Evolutionary conservation across 371 early-diverging fungal species (phyloP).

Genomic region (Nematocida minor): DNA sequence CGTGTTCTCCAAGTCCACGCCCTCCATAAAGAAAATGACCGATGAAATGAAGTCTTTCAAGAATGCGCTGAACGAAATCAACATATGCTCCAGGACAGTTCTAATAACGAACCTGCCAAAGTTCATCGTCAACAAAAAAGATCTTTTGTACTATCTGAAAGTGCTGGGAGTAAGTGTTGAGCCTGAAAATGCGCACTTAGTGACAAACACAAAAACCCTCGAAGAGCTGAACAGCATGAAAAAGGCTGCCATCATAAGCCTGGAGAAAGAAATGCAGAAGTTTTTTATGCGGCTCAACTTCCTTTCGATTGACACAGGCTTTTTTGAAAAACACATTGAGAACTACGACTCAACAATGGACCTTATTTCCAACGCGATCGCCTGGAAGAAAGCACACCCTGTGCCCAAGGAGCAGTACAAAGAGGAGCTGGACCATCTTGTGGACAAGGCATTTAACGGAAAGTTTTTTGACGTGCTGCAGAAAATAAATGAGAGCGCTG

Average conservation of each 20-base stretch:
- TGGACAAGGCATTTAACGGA: not conserved
- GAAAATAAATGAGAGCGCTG: not conserved
- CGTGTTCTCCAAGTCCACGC: constrained; percentile 61
- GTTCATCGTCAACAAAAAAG: constrained; percentile 59
- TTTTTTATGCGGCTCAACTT: constrained; percentile 50
- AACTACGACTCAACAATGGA: constrained; percentile 20
- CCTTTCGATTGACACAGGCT: constrained; percentile 6
- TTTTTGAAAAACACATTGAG: constrained; percentile 1
- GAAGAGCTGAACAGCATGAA: constrained; percentile 50
- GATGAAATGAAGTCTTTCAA: constrained; percentile 27
- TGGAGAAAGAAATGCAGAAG: constrained; percentile 62
- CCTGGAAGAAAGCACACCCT: not conserved
- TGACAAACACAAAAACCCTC: constrained; percentile 58
- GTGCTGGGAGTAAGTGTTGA: constrained; percentile 54
- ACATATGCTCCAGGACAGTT: constrained; percentile 58
- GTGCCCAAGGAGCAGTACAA: not conserved
- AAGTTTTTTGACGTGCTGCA: not conserved
- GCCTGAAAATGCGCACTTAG: constrained; percentile 54
- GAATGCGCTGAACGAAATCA: constrained; percentile 56
- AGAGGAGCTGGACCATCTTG: not conserved
- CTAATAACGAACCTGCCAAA: constrained; percentile 58
- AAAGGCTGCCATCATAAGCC: constrained; percentile 48
- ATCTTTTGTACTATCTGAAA: constrained; percentile 52
- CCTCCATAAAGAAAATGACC: constrained; percentile 54
- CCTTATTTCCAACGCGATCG: constrained; percentile 45